Conservation (phyloP, 1,139 yeast species). For the Candida smagusa region DNA sequence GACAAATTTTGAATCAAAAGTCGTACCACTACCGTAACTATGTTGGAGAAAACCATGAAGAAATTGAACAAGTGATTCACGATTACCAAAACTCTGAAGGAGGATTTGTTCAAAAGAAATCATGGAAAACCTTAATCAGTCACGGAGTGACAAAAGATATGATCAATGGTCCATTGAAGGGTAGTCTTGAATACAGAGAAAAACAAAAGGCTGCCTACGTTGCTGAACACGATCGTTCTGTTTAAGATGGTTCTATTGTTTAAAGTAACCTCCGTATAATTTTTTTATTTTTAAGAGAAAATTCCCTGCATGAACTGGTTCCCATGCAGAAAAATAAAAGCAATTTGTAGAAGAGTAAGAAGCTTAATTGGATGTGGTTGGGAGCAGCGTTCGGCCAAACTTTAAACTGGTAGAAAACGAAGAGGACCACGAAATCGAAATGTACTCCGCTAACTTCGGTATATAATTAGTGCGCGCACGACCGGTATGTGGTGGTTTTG, state of each 20-base stretch:
- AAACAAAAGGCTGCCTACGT: conserved; percentile 24
- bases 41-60: conserved; percentile 63
- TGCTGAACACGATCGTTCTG: too few species aligned
- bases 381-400: too few species aligned
- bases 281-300: too few species aligned
- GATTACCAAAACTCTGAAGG: conserved; percentile 68
- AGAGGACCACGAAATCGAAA: too few species aligned
- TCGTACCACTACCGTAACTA: conserved; percentile 90
- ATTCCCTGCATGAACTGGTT: too few species aligned
- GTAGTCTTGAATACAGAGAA: conserved; percentile 32
- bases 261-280: too few species aligned
- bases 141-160: conserved; percentile 51
- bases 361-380: too few species aligned
- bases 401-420: too few species aligned
- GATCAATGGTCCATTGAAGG: conserved; percentile 39
- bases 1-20: conserved; percentile 70
- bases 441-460: too few species aligned
- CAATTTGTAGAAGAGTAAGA: too few species aligned
- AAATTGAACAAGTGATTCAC: conserved; percentile 31
- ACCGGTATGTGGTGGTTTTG: not conserved
- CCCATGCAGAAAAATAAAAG: too few species aligned
- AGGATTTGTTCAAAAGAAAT: conserved; percentile 69
- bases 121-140: conserved; percentile 69
- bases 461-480: not conserved
- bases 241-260: too few species aligned